Base-by-base conservation (phyloP, 2,329 filamentous ascomycete genomes). In the Ceratocystis cacaofunesta region DNA sequence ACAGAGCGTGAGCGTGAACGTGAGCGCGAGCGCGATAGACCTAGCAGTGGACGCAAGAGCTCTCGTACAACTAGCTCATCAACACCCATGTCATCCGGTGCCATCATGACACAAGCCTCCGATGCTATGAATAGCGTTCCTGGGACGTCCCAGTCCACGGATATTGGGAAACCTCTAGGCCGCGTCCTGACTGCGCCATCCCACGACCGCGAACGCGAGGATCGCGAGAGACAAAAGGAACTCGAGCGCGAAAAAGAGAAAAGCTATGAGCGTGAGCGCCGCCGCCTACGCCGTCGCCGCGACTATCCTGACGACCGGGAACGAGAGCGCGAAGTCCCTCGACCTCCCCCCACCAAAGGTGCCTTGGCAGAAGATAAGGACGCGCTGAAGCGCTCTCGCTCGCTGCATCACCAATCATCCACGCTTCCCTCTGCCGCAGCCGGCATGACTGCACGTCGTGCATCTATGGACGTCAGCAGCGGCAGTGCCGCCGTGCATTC, bases 381-480 rank as follows among this genome's bases (percentile, higher is more conserved):
- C 46, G 55, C 30, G 3, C 55, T 66, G 15, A 63, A 50, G 30
- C 61, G 65, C 10, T 65, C 66, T 1, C 50, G 58, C 32, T 62
- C 64, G 10, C 32, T 52, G 19, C 58, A 62, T 32, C 32, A 62
- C 28, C 43, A 65, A 48, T 61, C 58, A 46, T 32, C 55, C 12
- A 32, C 55, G 17, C 28, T 50, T 22, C 32, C 64, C 41, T 61
- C 36, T n/a, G 62, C 30, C 4, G 19, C 62, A n/a, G 30, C 22
- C 19, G 43, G n/a, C 19, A 7, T 4, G 28, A 28, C 12, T 32
- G 15, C 52, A n/a, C 61, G 65, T 1, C 65, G 65, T 2, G 57
- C 58, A 10, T 67, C 66, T 7, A 48, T 67, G 62, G 62, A 64
- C 32, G 36, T 58, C 55, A 10, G 50, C 5, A 8, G n/a, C 50